These are phyloP conservation scores for Crithidia expoeki DNA, from an alignment of 208 protist genomes.

Conservation along the genomic window DNA sequence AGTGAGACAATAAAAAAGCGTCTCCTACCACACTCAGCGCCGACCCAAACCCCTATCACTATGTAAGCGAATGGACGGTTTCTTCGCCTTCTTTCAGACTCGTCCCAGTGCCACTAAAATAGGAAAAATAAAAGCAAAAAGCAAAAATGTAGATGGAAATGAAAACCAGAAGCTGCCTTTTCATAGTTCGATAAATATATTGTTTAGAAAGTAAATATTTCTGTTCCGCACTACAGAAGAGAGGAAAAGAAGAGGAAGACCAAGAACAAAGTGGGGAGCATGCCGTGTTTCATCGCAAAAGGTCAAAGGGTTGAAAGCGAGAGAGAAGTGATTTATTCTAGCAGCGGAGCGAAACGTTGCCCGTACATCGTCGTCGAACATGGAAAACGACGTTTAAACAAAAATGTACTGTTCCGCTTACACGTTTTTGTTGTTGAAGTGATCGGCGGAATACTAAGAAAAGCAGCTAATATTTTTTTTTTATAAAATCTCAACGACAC, in stretches of 20 bases:
- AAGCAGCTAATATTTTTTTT: constrained; percentile 7
- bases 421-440: constrained; percentile 17
- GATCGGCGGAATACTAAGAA: constrained; percentile 5
- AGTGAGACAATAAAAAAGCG: not conserved
- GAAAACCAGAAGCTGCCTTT: not conserved
- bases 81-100: not conserved
- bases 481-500: not conserved
- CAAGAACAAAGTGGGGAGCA: constrained; percentile 7
- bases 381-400: not conserved
- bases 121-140: constrained; percentile 8
- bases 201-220: not conserved
- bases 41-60: too few species aligned
- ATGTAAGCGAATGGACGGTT: too few species aligned
- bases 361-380: constrained; percentile 2
- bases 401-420: constrained; percentile 4
- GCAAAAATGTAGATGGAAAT: not conserved
- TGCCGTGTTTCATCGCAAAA: constrained; percentile 11
- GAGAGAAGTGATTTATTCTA: constrained; percentile 6
- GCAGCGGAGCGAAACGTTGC: constrained; percentile 17
- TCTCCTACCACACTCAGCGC: not conserved
- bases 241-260: not conserved
- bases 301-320: not conserved
- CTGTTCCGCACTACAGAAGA: constrained; percentile 3
- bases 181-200: constrained; percentile 14
- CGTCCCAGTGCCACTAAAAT: too few species aligned